Base-by-base conservation (phyloP, 805 yeast species). In the Cyberlindnera euphorbiiphila region DNA sequence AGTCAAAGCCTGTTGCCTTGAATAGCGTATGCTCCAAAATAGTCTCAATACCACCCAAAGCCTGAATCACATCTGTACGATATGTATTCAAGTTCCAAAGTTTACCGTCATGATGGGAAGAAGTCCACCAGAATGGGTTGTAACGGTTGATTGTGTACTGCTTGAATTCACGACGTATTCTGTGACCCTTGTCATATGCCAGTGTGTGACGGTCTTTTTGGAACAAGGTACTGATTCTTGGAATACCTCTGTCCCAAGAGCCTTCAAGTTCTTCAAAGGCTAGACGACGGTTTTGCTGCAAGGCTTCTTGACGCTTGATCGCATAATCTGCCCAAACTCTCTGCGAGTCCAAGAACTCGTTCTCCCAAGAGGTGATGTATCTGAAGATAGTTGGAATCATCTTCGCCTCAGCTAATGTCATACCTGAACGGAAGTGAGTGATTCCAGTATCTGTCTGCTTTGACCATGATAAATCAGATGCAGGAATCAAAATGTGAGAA, bases 291-390 rank as follows among this genome's bases (percentile, higher is more conserved):
- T 87, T 85, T 49, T 86, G 87, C 50, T 82, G 85, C 19, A 76
- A 65, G 1, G 98, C 97, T 53, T 86, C 96, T 43, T 77, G 82
- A 32, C 97, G 72, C 56, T 87, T 88, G 40, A 84, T 74, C 1
- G 96, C 93, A 64, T 89, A 93, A 47, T 93, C 99, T 0, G 95
- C 87, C 99, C 99, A 93, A 4, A 91, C 98, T 41, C 96, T 70
- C 59, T 87, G 95, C 2, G 98, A 89, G 50, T 93, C 98, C 32
- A 80, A 53, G 54, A 91, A 87, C 58, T 93, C 99, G 47, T 93
- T 83, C 56, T 93, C 98, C 99, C 99, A 93, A 0, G 96, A 77
- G 0, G 96, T 80, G 32, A 93, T 77, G 59, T 93, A 93, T 50
- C 98, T 69, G 70, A 88, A 93, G 14, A 93, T 74, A 1, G 97